phyloP scores from a whole-genome alignment of 148 eudicot species.

The Rhododendron ferrugineum region DNA sequence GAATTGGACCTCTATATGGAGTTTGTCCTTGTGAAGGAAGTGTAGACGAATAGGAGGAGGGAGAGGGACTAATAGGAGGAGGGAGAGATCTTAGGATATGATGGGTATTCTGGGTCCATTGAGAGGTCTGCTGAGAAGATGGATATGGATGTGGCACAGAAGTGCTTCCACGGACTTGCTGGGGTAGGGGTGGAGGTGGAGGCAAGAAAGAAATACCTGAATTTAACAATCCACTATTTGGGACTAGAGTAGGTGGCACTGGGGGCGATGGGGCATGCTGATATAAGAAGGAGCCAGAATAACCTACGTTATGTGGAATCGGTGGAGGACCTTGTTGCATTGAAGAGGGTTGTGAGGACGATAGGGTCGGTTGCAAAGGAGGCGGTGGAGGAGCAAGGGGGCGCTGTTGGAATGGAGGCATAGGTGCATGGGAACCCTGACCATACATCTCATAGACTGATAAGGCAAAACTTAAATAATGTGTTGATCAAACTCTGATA shows the following conservation, averaged over 20 bases:
- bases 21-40: slow-evolving; percentile 29
- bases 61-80: slow-evolving; percentile 14
- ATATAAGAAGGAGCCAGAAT: slow-evolving; percentile 31
- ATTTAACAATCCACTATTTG: slow-evolving; percentile 26
- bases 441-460: slow-evolving; percentile 42
- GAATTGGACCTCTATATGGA: slow-evolving; percentile 24
- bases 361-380: slow-evolving; percentile 39
- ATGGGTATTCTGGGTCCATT: slow-evolving; percentile 37
- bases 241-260: slow-evolving; percentile 27
- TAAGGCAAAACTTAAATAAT: neutral
- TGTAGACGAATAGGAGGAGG: neutral
- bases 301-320: slow-evolving; percentile 23
- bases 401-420: slow-evolving; percentile 43
- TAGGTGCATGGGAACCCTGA: slow-evolving; percentile 48
- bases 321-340: slow-evolving; percentile 33
- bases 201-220: slow-evolving; percentile 33
- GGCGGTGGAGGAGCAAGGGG: slow-evolving; percentile 33
- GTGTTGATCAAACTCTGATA: slow-evolving; percentile 3
- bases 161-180: slow-evolving; percentile 25
- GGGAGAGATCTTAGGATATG: slow-evolving; percentile 27
- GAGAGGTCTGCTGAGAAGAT: slow-evolving; percentile 25
- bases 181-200: slow-evolving; percentile 28
- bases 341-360: slow-evolving; percentile 21
- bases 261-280: slow-evolving; percentile 33
- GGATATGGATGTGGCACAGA: slow-evolving; percentile 30